Conservation (phyloP, 148 eudicot genomes). For the Amaranthus cruentus region DNA sequence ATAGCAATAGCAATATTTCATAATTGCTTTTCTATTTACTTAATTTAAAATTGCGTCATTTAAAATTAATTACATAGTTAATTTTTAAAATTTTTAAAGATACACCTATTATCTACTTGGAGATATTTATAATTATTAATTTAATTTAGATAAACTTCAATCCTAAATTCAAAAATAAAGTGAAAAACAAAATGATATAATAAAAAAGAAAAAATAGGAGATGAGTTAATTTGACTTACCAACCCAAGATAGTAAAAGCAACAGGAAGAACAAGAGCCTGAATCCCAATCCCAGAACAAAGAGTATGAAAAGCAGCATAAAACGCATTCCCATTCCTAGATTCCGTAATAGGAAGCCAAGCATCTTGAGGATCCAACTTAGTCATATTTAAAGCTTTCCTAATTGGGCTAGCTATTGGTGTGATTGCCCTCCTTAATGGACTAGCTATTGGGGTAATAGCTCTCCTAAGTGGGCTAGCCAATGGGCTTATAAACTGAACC, state of each 20-base stretch:
- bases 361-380: slow-evolving; percentile 78
- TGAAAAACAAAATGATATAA: not conserved
- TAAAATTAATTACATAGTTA: too few relatives aligned
- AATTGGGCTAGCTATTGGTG: slow-evolving; percentile 67
- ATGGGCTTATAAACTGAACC: slow-evolving; percentile 34
- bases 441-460: slow-evolving; percentile 27
- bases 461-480: slow-evolving; percentile 36
- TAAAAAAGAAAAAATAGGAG: not conserved
- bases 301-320: slow-evolving; percentile 68
- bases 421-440: slow-evolving; percentile 40
- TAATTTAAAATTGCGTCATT: too few relatives aligned
- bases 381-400: slow-evolving; percentile 61
- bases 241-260: slow-evolving; percentile 82
- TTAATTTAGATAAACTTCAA: too few relatives aligned
- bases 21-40: too few relatives aligned
- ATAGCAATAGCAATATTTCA: too few relatives aligned
- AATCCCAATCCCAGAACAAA: slow-evolving; percentile 67
- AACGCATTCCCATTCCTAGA: slow-evolving; percentile 68
- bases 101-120: too few relatives aligned
- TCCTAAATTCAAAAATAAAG: too few relatives aligned
- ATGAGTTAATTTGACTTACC: slow-evolving; percentile 35
- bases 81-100: too few relatives aligned
- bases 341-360: slow-evolving; percentile 89
- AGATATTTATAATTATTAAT: too few relatives aligned
- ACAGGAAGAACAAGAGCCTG: slow-evolving; percentile 78